A percentile compares a stretch with the other conserved stretches of the same genome.
These are phyloP conservation scores for Symbiodinium natans DNA, from an alignment of 73 alveolate species.

Conservation along the genomic window DNA sequence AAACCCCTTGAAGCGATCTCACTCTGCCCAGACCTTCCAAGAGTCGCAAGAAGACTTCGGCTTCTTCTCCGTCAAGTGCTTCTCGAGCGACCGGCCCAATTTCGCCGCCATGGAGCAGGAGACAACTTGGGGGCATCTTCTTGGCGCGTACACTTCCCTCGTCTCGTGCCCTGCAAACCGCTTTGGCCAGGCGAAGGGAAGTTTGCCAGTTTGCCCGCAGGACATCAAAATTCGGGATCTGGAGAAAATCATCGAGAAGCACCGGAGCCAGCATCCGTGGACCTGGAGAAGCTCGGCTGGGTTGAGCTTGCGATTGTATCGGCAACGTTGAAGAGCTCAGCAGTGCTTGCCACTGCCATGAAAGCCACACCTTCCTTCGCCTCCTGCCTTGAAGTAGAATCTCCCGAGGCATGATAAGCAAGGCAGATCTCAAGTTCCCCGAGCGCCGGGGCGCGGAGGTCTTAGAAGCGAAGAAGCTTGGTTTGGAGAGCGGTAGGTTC, in stretches of 20 bases:
- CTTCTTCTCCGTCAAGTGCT: conserved; percentile 62
- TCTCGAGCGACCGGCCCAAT: conserved; percentile 84
- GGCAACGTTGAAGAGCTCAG: no score
- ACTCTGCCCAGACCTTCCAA: conserved; percentile 34
- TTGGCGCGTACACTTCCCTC: no score
- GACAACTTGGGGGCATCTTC: background rate
- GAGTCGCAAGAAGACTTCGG: conserved; percentile 77
- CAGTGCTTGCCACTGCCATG: no score
- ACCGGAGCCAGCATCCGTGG: conserved; percentile 49
- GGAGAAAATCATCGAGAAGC: conserved; percentile 40
- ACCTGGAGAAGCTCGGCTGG: conserved; percentile 43
- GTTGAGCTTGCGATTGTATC: background rate
- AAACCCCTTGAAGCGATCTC: no score
- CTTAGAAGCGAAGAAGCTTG: conserved; percentile 43
- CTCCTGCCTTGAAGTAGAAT: no score
- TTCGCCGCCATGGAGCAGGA: conserved; percentile 64
- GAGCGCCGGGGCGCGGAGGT: conserved; percentile 72
- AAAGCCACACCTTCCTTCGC: no score
- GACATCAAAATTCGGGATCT: conserved; percentile 55
- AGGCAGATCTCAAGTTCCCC: conserved; percentile 57
- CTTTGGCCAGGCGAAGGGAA: no score
- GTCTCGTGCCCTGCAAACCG: no score
- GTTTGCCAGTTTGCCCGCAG: conserved; percentile 15
- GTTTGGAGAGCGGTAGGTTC: background rate
- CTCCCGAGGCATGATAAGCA: conserved; percentile 60